Conservation (phyloP, 2,329 filamentous ascomycete species). For the Verruconis gallopava region DNA sequence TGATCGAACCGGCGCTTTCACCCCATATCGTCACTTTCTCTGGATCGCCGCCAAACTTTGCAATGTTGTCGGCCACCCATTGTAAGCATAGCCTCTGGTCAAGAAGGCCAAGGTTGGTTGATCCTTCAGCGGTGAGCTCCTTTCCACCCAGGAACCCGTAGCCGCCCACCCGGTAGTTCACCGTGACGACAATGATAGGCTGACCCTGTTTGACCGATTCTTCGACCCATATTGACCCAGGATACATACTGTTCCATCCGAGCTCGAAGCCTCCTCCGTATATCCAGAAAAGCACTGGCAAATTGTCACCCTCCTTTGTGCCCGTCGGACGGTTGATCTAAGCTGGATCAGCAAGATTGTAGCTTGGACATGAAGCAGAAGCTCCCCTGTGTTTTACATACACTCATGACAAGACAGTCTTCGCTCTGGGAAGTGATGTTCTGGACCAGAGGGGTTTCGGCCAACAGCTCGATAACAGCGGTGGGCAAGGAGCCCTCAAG, state of each 20-base stretch:
- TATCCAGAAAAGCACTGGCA: slow-evolving; percentile 36
- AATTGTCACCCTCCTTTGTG: slow-evolving; percentile 15
- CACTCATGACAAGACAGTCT: slow-evolving; percentile 27
- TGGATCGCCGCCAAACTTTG: slow-evolving; percentile 63
- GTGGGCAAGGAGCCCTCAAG: neutral
- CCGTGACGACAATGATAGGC: slow-evolving; percentile 60
- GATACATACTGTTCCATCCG: slow-evolving; percentile 40
- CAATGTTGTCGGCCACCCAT: slow-evolving; percentile 69
- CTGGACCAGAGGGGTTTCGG: neutral
- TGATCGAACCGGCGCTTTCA: slow-evolving; percentile 26
- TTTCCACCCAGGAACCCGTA: slow-evolving; percentile 62
- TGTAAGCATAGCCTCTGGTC: slow-evolving; percentile 61
- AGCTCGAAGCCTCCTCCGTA: slow-evolving; percentile 34
- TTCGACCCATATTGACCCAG: slow-evolving; percentile 30
- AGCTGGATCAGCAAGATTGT: too few relatives aligned
- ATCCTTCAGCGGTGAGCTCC: slow-evolving; percentile 53
- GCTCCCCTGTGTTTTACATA: too few relatives aligned
- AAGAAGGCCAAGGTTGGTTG: slow-evolving; percentile 56
- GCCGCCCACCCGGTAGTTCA: slow-evolving; percentile 65
- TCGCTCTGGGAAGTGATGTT: slow-evolving; percentile 13
- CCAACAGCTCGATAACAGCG: neutral
- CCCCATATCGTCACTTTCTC: slow-evolving; percentile 69
- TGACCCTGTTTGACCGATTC: slow-evolving; percentile 35
- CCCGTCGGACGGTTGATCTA: slow-evolving; percentile 28
- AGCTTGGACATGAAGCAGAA: too few relatives aligned